Base-by-base conservation (phyloP, 1,284 basidiomycete genomes). In the Meira miltonrushii region DNA sequence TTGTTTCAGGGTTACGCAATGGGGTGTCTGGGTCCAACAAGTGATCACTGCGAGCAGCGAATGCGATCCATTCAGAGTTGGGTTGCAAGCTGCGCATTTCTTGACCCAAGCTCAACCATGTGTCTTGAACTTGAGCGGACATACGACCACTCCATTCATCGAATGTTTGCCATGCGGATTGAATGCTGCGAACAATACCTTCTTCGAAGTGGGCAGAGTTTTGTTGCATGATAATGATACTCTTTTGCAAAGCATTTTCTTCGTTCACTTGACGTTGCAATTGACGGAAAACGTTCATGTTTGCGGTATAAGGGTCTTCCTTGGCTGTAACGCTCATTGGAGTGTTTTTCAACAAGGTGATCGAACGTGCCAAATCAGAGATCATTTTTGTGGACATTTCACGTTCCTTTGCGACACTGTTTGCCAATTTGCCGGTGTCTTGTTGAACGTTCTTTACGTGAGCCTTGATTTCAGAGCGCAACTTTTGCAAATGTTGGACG, bases 381-480 rank as follows among this genome's bases (percentile, higher is more conserved):
- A 98, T 89, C 77, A 89, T 82, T 77, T 87, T 89, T 54, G 88
- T 87, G 1, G 92, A 95, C 39, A 90, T 81, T 78, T 95, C 93
- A 54, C 95, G 87, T 80, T 97, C 94, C 75, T 89, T 89, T 2
- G 95, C 93, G 39, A 98, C 95, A 58, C 84, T 85, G 0, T 90
- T 89, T 7, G 94, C 94, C 13, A 98, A 86, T 81, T 92, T 95
- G 38, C 92, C 92, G 0, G 93, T 96, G 79, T 96, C 92, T 71
- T 93, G 94, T 84, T 95, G 92, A n/a, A 96, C 87, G 74, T 96
- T 64, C 86, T 91, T 93, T 78, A 94, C 88, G 81, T 98, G 94
- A 1, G 93, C 93, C 82, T 97, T 97, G 81, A 98, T 92, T 81
- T 98, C 94, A 12, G 86, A 83, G 48, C 89, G 83, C 28, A 98